phyloP scores from a whole-genome alignment of 192 early-diverging fungal species.

The Kickxella alabastrina region DNA sequence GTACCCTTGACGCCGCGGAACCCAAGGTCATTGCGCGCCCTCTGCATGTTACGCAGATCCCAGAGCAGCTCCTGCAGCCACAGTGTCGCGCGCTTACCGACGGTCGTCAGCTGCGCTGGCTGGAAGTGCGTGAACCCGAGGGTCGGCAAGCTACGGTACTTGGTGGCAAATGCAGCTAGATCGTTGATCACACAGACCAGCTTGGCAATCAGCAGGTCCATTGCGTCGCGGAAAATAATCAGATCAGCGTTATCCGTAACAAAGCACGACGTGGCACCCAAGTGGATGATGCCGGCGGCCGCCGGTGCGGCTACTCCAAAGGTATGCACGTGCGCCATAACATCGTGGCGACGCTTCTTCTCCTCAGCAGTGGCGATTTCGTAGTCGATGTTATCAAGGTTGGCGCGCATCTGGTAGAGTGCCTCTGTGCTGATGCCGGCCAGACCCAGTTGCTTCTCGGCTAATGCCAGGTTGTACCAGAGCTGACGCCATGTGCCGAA shows the following conservation, averaged over 20 bases:
- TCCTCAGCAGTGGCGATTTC: constrained; percentile 84
- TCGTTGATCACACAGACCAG: constrained; percentile 78
- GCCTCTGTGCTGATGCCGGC: constrained; percentile 82
- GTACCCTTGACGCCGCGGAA: constrained; percentile 98
- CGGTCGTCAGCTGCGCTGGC: constrained; percentile 96
- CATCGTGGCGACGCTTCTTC: constrained; percentile 91
- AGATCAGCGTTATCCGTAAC: constrained; percentile 99
- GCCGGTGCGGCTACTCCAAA: constrained; percentile 80
- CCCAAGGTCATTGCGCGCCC: constrained; percentile 81
- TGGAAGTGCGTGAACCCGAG: constrained; percentile 99
- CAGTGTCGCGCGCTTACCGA: constrained; percentile 93
- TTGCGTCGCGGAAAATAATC: constrained; percentile 91
- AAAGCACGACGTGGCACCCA: constrained; percentile 98
- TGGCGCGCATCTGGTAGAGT: constrained; percentile 83
- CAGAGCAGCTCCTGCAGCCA: constrained; percentile 97
- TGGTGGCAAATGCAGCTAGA: constrained; percentile 71
- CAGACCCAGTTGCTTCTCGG: constrained; percentile 89
- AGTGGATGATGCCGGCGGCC: constrained; percentile 94
- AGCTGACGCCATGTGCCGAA: constrained; percentile 94
- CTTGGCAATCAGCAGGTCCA: constrained; percentile 89
- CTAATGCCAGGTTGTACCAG: constrained; percentile 89
- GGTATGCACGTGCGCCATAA: constrained; percentile 99
- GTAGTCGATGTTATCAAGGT: constrained; percentile 89
- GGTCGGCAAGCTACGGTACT: constrained; percentile 83
- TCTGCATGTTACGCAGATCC: constrained; percentile 91